Evolutionary conservation across 129 eudicot species (phyloP).

Genomic region (Pittosporum tobira): DNA sequence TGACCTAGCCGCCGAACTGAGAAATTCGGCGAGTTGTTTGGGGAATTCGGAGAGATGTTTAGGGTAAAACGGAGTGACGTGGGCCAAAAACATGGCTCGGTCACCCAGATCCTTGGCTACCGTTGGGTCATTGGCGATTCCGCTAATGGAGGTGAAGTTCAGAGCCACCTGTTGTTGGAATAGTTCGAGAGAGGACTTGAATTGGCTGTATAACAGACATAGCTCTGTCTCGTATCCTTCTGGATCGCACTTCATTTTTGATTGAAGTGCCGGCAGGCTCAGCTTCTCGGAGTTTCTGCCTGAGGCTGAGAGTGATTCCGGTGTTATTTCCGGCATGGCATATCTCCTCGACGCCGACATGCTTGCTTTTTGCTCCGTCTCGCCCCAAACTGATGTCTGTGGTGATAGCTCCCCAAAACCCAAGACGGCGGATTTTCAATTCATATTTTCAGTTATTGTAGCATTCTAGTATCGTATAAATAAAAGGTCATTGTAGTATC

Average conservation of each 20-base stretch:
- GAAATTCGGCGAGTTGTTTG: constrained; percentile 48
- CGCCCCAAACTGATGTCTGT: too few relatives aligned
- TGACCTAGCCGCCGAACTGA: constrained; percentile 45
- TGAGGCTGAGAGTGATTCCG: constrained; percentile 60
- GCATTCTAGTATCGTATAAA: too few relatives aligned
- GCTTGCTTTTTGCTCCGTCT: neutral
- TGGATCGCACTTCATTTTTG: constrained; percentile 88
- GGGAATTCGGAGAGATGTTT: constrained; percentile 45
- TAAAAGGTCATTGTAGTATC: too few relatives aligned
- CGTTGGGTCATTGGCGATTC: constrained; percentile 48
- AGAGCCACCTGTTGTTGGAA: constrained; percentile 74
- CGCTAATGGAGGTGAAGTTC: constrained; percentile 64
- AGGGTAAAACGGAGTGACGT: constrained; percentile 72
- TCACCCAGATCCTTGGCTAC: constrained; percentile 81
- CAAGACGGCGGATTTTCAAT: too few relatives aligned
- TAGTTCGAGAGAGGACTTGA: constrained; percentile 76
- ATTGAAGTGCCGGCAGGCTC: constrained; percentile 62
- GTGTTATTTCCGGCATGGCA: constrained; percentile 28
- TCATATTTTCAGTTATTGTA: too few relatives aligned
- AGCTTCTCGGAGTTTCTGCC: constrained; percentile 64
- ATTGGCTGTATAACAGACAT: constrained; percentile 57
- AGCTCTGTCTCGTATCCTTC: constrained; percentile 81
- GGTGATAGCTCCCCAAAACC: too few relatives aligned
- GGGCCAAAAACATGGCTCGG: constrained; percentile 82
- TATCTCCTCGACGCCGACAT: constrained; percentile 8